Evolutionary conservation across 345 rosid genomes (phyloP).

Genomic region (Citrus cavaleriei): DNA sequence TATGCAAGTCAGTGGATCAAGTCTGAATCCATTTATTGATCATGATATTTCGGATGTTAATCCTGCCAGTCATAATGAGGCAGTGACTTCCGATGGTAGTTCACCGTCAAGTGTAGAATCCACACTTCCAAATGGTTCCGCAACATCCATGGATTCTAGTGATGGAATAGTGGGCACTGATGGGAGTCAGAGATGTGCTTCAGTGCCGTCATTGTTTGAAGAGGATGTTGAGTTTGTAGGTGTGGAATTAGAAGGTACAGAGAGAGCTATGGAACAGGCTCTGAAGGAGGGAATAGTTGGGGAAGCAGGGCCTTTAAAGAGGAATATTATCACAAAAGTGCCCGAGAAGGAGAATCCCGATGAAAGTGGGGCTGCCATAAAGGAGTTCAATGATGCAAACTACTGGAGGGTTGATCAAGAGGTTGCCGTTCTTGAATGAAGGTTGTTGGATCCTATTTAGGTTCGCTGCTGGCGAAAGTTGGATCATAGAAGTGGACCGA

Average conservation of each 20-base stretch:
- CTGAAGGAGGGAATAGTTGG: constrained; percentile 92
- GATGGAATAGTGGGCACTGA: constrained; percentile 41
- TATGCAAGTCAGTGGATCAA: constrained; percentile 54
- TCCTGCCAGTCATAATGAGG: constrained; percentile 26
- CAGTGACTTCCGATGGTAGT: constrained; percentile 28
- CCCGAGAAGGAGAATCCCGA: constrained; percentile 52
- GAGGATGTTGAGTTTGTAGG: constrained; percentile 98
- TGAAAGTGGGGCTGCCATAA: constrained; percentile 50
- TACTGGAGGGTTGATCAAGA: constrained; percentile 96
- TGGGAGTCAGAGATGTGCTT: constrained; percentile 34
- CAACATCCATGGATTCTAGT: constrained; percentile 33
- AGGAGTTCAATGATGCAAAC: constrained; percentile 86
- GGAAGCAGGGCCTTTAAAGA: constrained; percentile 87
- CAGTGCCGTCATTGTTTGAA: constrained; percentile 70
- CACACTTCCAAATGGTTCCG: constrained; percentile 51
- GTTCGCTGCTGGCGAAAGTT: constrained; percentile 7
- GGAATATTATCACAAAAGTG: constrained; percentile 44
- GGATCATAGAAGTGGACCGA: constrained; percentile 16
- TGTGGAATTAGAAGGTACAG: constrained; percentile 82
- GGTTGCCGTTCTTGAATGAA: constrained; percentile 76
- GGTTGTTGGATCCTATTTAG: constrained; percentile 3
- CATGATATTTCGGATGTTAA: constrained; percentile 37
- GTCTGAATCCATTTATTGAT: constrained; percentile 66
- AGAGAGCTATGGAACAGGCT: constrained; percentile 95
- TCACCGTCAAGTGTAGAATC: constrained; percentile 39